Base-by-base conservation (phyloP, 257 asterid species). In the Primulina tabacum region DNA sequence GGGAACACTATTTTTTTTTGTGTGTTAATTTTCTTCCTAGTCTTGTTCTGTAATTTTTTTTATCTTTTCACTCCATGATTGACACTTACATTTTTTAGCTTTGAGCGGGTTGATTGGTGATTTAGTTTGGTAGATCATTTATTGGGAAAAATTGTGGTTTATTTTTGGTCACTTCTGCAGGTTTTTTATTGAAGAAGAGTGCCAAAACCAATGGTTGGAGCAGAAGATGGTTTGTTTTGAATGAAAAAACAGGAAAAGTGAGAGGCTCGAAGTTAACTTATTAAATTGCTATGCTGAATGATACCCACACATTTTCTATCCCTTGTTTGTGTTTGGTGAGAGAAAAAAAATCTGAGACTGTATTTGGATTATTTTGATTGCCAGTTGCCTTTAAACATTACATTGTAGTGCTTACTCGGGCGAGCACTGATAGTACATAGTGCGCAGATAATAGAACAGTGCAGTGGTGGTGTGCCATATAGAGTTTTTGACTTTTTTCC, bases 191-290 rank as follows among this genome's bases (percentile, higher is more conserved):
- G 29, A 28, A 28, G 29, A 93, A 78, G 84, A 93, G 97, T 75
- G 89, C 88, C 70, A 89, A 93, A 82, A 84, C 85, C 55, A 86
- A 82, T 79, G 96, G 90, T 7, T 93, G 99, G 99, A 90, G 95
- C 67, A 82, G 80, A 82, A 79, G 96, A 82, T 93, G 99, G 99
- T 93, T 93, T 78, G 99, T 93, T 68, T 82, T 93, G 73, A 93
- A 93, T 70, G 97, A 87, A 68, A 93, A 93, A 85, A 90, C 97
- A 56, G 97, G 99, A 77, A 90, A 90, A 90, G 99, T 93, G 73
- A 86, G 88, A 69, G 32, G 40, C 76, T 17, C n/a, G 16, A 68
- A 61, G 40, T 65, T 47, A 2, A 60, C 71, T 71, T 61, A 21
- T 26, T 34, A 30, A 60, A 69, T 57, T 67, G 64, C 66, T 38